Conservation (phyloP, 148 eudicot genomes). For the Limonium bicolor region DNA sequence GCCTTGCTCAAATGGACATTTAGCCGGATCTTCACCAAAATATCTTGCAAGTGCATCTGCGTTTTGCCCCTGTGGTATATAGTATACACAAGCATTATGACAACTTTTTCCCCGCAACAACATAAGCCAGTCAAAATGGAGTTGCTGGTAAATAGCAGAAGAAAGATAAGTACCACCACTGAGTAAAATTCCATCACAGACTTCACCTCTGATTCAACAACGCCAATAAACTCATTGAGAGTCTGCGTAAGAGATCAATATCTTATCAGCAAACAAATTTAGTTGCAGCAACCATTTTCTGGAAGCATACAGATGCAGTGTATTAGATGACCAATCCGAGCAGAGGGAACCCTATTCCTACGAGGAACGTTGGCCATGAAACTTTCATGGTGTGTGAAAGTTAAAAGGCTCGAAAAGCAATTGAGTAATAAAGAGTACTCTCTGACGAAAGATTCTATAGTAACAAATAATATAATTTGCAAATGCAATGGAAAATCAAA, state of each 20-base stretch:
- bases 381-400: too few relatives aligned
- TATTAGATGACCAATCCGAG: too few relatives aligned
- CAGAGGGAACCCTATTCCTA: too few relatives aligned
- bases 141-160: constrained; percentile 13
- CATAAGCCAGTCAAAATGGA: constrained; percentile 2
- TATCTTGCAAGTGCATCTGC: constrained; percentile 83
- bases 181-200: constrained; percentile 56
- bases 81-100: background rate
- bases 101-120: background rate
- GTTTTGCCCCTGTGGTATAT: constrained; percentile 76
- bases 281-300: too few relatives aligned
- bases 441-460: too few relatives aligned
- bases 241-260: constrained; percentile 27
- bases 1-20: constrained; percentile 96
- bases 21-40: constrained; percentile 94
- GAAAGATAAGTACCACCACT: constrained; percentile 37
- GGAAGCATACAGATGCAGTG: too few relatives aligned
- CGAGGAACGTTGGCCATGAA: too few relatives aligned
- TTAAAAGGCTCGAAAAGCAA: too few relatives aligned
- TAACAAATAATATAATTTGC: too few relatives aligned
- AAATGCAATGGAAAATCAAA: too few relatives aligned
- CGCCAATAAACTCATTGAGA: constrained; percentile 44
- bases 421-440: too few relatives aligned
- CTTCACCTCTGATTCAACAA: constrained; percentile 63
- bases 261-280: too few relatives aligned